Evolutionary conservation across 805 yeast species (phyloP), one percentile per base, ranked within the genome.

Genomic region (Ogataea nitratoaversa): DNA sequence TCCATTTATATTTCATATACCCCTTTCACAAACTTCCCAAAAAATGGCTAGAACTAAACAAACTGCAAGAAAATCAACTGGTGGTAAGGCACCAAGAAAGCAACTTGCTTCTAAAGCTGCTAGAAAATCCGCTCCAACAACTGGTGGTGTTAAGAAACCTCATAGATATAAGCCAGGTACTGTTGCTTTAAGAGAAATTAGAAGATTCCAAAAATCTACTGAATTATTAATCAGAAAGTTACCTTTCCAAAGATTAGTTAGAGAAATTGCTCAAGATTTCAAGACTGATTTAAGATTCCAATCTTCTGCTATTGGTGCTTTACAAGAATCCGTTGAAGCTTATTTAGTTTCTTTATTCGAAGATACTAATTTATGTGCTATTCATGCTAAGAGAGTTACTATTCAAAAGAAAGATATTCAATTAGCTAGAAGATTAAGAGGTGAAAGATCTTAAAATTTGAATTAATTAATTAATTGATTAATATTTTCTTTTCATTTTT

Each of bases 291-390:
- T 89, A 69, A 83, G 96, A 77, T 91, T 93, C 83, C 97, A 91
- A 70, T 85, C 96, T 42, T 85, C 95, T 53, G 99, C 99, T 53
- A 84, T 91, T 53, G 90, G 95, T 72, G 99, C 99, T 55, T 76
- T 91, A 59, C 99, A 91, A 71, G 99, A 93, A 74, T 90, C 98
- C 50, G 96, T 91, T 49, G 99, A 91, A 77, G 97, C 97, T 62
- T 93, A 89, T 79, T 76, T 93, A 60, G 96, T 91, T 41, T 87
- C 96, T 46, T 72, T 91, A 62, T 93, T 91, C 57, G 98, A 91
- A 76, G 98, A 93, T 70, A 93, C 98, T 53, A 91, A 90, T 77
- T 79, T 91, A 75, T 93, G 97, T 74, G 97, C 98, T 52, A 87
- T 89, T 56, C 99, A 91, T 72, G 99, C 98, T 62, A 91, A 93